Percentiles rank a stretch among this genome's conserved stretches.
phyloP scores from a whole-genome alignment of 768 basidiomycete genomes.

The Phallus indusiatus region DNA sequence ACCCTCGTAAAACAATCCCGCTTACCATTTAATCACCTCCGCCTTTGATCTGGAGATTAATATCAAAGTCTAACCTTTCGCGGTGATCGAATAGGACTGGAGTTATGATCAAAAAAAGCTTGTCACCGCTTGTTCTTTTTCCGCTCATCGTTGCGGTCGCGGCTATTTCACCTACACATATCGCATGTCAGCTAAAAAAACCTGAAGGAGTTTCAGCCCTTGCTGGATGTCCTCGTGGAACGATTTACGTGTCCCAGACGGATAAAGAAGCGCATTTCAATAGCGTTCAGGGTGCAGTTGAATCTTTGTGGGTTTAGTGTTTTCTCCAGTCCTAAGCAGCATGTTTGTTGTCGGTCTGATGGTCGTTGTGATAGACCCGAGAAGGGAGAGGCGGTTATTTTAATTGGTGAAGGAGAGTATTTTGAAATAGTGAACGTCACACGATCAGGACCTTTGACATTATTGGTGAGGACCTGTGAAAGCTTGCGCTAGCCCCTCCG shows the following conservation, averaged over 20 bases:
- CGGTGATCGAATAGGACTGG: neutral
- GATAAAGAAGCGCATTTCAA: conserved; percentile 38
- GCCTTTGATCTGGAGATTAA: neutral
- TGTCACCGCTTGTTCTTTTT: neutral
- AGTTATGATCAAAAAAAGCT: neutral
- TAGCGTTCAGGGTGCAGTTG: conserved; percentile 45
- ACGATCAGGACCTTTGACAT: conserved; percentile 40
- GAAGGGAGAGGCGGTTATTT: conserved; percentile 33
- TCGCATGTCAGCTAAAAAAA: conserved; percentile 45
- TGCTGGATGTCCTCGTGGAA: conserved; percentile 45
- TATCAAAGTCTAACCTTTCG: neutral
- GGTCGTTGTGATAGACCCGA: conserved; percentile 27
- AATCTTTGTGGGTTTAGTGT: conserved; percentile 37
- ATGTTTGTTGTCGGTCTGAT: neutral
- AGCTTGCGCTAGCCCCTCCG: neutral
- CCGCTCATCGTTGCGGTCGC: neutral
- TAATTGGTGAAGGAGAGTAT: conserved; percentile 51
- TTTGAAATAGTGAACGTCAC: conserved; percentile 52
- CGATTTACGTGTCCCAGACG: conserved; percentile 46
- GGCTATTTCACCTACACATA: conserved; percentile 37
- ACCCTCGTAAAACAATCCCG: too few relatives aligned
- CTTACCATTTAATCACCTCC: neutral
- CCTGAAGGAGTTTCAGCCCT: conserved; percentile 32
- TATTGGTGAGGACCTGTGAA: conserved; percentile 33
- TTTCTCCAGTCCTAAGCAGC: neutral